These are phyloP conservation scores for Klebsormidium nitens DNA, from an alignment of 139 green algal genomes.

Conservation along the genomic window DNA sequence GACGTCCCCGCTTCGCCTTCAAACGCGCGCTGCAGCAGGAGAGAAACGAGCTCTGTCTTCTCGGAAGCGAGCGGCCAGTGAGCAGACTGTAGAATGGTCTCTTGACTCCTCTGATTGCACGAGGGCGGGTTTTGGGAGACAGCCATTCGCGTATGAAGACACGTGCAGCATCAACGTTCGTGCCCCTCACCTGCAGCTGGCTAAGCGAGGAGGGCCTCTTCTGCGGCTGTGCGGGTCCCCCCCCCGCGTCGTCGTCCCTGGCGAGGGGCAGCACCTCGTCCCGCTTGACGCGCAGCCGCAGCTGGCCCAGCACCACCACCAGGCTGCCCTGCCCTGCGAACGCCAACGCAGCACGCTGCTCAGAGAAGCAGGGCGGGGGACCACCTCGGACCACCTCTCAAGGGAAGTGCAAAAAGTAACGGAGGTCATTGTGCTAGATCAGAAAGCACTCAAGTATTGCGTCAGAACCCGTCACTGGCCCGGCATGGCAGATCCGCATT, in stretches of 20 bases:
- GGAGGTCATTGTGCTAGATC: too few relatives aligned
- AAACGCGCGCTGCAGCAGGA: neutral
- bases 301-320: conserved; percentile 27
- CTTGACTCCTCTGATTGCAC: neutral
- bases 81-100: neutral
- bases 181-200: neutral
- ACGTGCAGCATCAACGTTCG: neutral
- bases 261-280: conserved; percentile 17
- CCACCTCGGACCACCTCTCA: too few relatives aligned
- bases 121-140: neutral
- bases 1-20: too few relatives aligned
- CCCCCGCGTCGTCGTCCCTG: neutral
- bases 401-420: too few relatives aligned
- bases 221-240: neutral
- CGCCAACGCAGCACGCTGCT: too few relatives aligned
- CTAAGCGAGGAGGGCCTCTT: conserved; percentile 1
- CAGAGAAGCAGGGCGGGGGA: too few relatives aligned
- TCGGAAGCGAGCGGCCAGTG: neutral
- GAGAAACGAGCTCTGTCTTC: neutral
- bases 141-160: neutral
- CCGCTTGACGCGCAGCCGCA: conserved; percentile 19
- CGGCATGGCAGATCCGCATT: too few relatives aligned
- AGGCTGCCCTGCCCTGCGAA: conserved; percentile 7
- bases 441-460: too few relatives aligned
- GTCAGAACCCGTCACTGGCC: too few relatives aligned